Conservation (phyloP, 371 early-diverging fungal genomes). For the Mucor velutinosus region DNA sequence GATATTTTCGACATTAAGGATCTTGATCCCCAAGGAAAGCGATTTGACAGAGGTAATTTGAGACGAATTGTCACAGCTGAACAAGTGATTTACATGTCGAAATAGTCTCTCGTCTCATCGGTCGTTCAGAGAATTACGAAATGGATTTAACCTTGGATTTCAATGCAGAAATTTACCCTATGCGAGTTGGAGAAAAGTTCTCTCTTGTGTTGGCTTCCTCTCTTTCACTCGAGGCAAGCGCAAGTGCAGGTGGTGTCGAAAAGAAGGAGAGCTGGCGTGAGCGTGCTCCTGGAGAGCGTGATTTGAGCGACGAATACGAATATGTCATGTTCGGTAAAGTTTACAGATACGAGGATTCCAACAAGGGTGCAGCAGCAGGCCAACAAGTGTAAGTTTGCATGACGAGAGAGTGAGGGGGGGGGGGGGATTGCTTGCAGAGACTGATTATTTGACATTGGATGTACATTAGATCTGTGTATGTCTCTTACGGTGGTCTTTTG, state of each 20-base stretch:
- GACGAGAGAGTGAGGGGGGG: not conserved
- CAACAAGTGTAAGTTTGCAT: constrained; percentile 72
- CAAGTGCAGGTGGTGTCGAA: constrained; percentile 46
- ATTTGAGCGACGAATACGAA: constrained; percentile 93
- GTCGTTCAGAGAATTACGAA: constrained; percentile 85
- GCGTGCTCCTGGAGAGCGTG: constrained; percentile 66
- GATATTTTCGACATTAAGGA: constrained; percentile 90
- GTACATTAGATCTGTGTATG: constrained; percentile 71
- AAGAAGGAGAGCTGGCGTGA: constrained; percentile 66
- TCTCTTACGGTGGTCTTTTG: constrained; percentile 93
- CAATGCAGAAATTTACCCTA: constrained; percentile 91
- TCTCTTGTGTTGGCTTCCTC: constrained; percentile 80
- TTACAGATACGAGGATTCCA: constrained; percentile 86
- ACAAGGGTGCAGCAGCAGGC: constrained; percentile 45
- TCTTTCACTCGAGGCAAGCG: constrained; percentile 58
- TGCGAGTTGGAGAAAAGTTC: constrained; percentile 83
- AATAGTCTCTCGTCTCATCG: constrained; percentile 86
- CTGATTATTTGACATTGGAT: not conserved
- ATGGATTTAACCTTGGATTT: constrained; percentile 90
- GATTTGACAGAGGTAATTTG: constrained; percentile 85
- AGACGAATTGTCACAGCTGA: not conserved
- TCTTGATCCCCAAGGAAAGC: constrained; percentile 88
- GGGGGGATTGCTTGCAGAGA: not conserved
- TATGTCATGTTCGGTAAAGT: constrained; percentile 98
- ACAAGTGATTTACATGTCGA: not conserved